phyloP scores from a whole-genome alignment of 1,284 basidiomycete genomes.

The Austroboletus niveus region DNA sequence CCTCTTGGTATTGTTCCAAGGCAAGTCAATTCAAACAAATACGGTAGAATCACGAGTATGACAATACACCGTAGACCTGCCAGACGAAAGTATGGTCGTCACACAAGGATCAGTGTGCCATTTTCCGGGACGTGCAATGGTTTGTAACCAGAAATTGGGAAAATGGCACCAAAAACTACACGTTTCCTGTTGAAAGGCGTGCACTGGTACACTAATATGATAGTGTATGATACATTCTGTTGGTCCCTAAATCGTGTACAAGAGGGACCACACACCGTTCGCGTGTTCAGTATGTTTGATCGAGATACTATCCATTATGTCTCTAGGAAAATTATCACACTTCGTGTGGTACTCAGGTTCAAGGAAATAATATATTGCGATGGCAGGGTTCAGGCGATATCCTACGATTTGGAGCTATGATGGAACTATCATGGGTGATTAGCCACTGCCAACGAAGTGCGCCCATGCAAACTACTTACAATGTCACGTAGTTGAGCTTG shows the following conservation, averaged over 20 bases:
- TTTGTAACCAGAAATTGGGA: slow-evolving; percentile 31
- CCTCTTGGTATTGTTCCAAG: slow-evolving; percentile 32
- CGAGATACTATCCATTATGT: neutral
- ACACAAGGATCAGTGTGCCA: slow-evolving; percentile 23
- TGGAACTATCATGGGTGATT: slow-evolving; percentile 49
- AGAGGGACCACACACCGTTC: slow-evolving; percentile 2
- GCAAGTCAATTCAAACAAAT: slow-evolving; percentile 9
- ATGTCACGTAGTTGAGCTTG: slow-evolving; percentile 86
- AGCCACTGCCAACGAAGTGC: neutral
- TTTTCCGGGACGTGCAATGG: slow-evolving; percentile 31
- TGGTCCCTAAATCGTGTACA: neutral
- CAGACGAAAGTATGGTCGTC: slow-evolving; percentile 22
- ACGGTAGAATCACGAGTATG: neutral
- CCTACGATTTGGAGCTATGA: slow-evolving; percentile 53
- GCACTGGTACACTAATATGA: slow-evolving; percentile 7
- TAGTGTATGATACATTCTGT: neutral
- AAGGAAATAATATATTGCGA: slow-evolving; percentile 3
- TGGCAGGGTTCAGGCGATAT: slow-evolving; percentile 9
- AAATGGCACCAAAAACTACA: slow-evolving; percentile 9
- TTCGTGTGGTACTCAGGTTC: neutral
- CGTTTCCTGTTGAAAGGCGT: slow-evolving; percentile 23
- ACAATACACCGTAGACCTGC: slow-evolving; percentile 19
- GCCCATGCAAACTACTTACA: slow-evolving; percentile 37
- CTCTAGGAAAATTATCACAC: neutral
- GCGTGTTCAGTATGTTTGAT: slow-evolving; percentile 4